Evolutionary conservation across 352 stramenopile species (phyloP).

Genomic region (Globisporangium paddicum): DNA sequence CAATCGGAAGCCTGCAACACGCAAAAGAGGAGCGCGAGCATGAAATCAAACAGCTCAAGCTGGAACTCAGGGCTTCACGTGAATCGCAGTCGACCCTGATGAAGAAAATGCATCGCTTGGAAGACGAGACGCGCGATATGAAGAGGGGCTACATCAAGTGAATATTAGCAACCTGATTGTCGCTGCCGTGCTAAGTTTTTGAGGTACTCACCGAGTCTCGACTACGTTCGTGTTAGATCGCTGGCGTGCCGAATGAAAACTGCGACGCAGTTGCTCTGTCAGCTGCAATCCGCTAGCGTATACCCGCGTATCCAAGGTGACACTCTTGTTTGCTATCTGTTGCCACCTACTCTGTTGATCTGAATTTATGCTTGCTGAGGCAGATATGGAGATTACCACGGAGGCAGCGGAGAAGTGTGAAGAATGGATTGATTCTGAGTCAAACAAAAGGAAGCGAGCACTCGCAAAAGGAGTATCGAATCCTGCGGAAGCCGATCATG

Average conservation of each 20-base stretch:
- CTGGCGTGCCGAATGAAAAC: conserved; percentile 53
- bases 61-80: conserved; percentile 36
- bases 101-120: conserved; percentile 40
- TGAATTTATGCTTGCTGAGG: background rate
- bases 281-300: conserved; percentile 27
- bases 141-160: conserved; percentile 65
- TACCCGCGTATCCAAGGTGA: conserved; percentile 14
- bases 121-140: conserved; percentile 25
- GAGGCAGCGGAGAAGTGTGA: conserved; percentile 21
- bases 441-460: conserved; percentile 41
- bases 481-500: background rate
- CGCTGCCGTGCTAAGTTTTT: background rate
- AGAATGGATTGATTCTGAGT: conserved; percentile 21
- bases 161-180: background rate
- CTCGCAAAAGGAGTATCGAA: background rate
- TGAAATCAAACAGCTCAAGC: conserved; percentile 37
- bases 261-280: conserved; percentile 37
- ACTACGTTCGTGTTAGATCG: conserved; percentile 24
- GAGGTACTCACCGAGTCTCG: background rate
- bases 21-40: conserved; percentile 34
- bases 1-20: conserved; percentile 54
- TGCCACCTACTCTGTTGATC: background rate
- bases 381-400: conserved; percentile 12
- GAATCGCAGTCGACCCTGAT: conserved; percentile 40
- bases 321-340: background rate